These are phyloP conservation scores for Penicillium brevicompactum DNA, from an alignment of 2,329 filamentous ascomycete species.

Conservation along the genomic window DNA sequence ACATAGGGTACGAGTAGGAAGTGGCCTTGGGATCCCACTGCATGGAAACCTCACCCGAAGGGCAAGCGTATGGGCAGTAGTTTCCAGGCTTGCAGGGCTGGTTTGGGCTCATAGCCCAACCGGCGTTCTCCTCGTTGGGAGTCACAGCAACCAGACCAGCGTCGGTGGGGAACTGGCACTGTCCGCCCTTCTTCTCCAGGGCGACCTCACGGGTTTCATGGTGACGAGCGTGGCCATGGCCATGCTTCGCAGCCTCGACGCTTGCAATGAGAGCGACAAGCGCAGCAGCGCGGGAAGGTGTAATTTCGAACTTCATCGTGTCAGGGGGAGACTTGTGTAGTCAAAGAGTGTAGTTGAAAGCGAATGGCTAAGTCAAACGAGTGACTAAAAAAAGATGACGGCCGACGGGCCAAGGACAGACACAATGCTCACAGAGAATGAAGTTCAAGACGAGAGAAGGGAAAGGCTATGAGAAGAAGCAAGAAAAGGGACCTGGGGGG, in stretches of 20 bases:
- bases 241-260: constrained; percentile 38
- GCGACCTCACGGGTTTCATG: constrained; percentile 28
- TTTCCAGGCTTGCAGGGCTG: constrained; percentile 66
- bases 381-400: constrained; percentile 27
- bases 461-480: constrained; percentile 8
- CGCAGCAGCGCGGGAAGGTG: constrained; percentile 35
- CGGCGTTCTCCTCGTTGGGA: constrained; percentile 65
- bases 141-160: constrained; percentile 69
- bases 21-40: constrained; percentile 75
- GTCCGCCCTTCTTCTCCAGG: constrained; percentile 56
- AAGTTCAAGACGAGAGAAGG: constrained; percentile 20
- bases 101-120: constrained; percentile 80
- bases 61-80: constrained; percentile 78
- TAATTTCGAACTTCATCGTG: constrained; percentile 39
- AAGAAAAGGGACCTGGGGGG: constrained; percentile 17
- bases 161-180: constrained; percentile 68
- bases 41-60: constrained; percentile 72
- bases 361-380: constrained; percentile 23
- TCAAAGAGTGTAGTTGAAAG: constrained; percentile 17
- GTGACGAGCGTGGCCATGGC: constrained; percentile 33
- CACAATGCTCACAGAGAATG: constrained; percentile 27
- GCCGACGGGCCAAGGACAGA: constrained; percentile 25
- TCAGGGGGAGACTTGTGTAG: constrained; percentile 4
- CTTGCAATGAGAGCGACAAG: constrained; percentile 41
- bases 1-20: constrained; percentile 67